These are phyloP conservation scores for Fusarium domesticum DNA, from an alignment of 2,329 filamentous ascomycete species.

Conservation along the genomic window DNA sequence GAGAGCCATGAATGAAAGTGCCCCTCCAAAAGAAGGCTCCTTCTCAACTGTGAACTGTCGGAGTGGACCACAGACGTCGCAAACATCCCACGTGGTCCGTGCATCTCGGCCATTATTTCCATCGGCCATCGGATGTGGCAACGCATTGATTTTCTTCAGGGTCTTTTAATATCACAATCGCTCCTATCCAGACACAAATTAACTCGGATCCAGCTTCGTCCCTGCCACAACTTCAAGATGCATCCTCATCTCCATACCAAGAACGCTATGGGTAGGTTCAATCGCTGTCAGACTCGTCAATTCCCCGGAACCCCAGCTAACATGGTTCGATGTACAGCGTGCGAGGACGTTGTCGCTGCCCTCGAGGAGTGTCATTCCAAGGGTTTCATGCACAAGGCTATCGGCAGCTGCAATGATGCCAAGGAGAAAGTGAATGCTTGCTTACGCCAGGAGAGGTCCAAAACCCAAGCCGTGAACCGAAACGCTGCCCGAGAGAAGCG, in stretches of 20 bases:
- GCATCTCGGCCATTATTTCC: slow-evolving; percentile 24
- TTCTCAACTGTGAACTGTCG: slow-evolving; percentile 1
- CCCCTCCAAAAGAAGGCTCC: slow-evolving; percentile 1
- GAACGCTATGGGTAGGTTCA: slow-evolving; percentile 71
- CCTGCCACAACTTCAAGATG: slow-evolving; percentile 55
- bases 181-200: too few species aligned
- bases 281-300: background rate
- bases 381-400: slow-evolving; percentile 88
- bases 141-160: slow-evolving; percentile 17
- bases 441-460: slow-evolving; percentile 73
- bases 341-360: slow-evolving; percentile 88
- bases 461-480: slow-evolving; percentile 73
- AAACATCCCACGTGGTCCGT: slow-evolving; percentile 30
- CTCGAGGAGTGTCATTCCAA: slow-evolving; percentile 93
- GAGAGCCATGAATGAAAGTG: background rate
- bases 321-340: slow-evolving; percentile 57
- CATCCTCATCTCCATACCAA: slow-evolving; percentile 97
- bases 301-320: slow-evolving; percentile 13
- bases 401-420: slow-evolving; percentile 84
- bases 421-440: slow-evolving; percentile 85
- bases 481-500: slow-evolving; percentile 65
- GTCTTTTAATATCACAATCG: slow-evolving; percentile 1
- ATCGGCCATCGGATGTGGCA: slow-evolving; percentile 12
- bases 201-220: too few species aligned
- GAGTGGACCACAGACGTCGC: too few species aligned